Base-by-base conservation (phyloP, 2,329 filamentous ascomycete genomes). In the Fusarium keratoplasticum region DNA sequence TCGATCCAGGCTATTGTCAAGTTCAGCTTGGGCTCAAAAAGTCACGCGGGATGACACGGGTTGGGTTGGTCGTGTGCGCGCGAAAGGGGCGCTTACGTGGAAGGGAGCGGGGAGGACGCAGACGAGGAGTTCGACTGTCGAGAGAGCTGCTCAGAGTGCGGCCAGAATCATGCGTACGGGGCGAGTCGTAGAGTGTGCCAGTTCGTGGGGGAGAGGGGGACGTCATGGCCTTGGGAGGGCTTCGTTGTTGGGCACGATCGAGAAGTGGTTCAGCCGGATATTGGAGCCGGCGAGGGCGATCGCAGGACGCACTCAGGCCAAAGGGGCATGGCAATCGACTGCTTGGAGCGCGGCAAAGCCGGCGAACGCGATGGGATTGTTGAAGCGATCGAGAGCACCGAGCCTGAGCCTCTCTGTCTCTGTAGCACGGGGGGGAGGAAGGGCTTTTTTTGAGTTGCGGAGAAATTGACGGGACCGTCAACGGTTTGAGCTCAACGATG, bases 1-100 rank as follows among this genome's bases (percentile, higher is more conserved):
- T 84, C 83, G 67, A 88, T 86, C 86, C 86, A 88, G 40, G 87
- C 86, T 67, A 60, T 61, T 55, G 20, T 20, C 40, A 31, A 35
- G 61, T 76, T 74, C 50, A 73, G 59, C 20, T 54, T 20, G 61
- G 22, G 57, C 33, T 64, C 16, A 42, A 13, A 13, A 4, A 16
- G 16, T 54, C 22, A 33, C 40, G 27, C 18, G 20, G 36, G 33
- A 52, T 22, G 38, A 31, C 16, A 35, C 54, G 44, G 62, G 36
- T 47, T 25, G 42, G 42, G 22, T 11, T 50, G 25, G 27, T 52
- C 44, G 47, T 31, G 52, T n/a, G 54, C 4, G 67, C 36, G 47
- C 38, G 36, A 54, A 65, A 61, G 59, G 44, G 40, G 47, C 57
- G 61, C 77, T 74, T 75, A 79, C 77, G 77, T 60, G 77, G 77